Base-by-base conservation (phyloP, 345 rosid species). In the Erucastrum elatum region DNA sequence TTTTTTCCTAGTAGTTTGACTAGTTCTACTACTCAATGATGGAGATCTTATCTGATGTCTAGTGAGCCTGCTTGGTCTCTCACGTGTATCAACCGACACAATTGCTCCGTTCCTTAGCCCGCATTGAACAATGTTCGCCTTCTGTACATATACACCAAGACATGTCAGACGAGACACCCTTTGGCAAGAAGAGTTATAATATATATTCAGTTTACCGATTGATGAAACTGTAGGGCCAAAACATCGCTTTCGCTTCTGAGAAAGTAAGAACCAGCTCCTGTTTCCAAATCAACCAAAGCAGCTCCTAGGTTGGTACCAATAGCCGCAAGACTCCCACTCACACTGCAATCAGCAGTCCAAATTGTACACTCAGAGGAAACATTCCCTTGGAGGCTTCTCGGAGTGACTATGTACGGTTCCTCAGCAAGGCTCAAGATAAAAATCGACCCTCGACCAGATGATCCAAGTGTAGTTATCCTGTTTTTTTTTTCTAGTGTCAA, bases 21-120 rank as follows among this genome's bases (percentile, higher is more conserved):
- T 61, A 33, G 72, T 71, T 79, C 60, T 80, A 31, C 75, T 76
- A 31, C 75, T 76, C 58, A 76, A 70, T 16, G 86, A 64, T 2
- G 82, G 82, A 84, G 65, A 78, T 65, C 87, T 90, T 83, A 90
- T 81, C 63, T 55, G 84, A 72, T 85, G 88, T 75, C 65, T 85
- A 30, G 74, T 77, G 41, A 79, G 79, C 83, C 89, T 80, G 65
- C 29, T 74, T 53, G 63, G 90, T 68, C 82, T 90, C 84, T 89
- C 89, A 69, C 97, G 96, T 70, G 87, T 66, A 86, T 95, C 98
- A 76, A 90, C 80, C 4, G 92, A 80, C 83, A 95, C 76, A 82
- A 95, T 87, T 66, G 93, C 91, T 79, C 98, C 98, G 49, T 95
- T 95, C 86, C 97, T 88, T 51, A 88, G 88, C 61, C 97, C 98